Percentiles rank a stretch among this genome's conserved stretches.
These are phyloP conservation scores for Ambrosiella xylebori DNA, from an alignment of 2,329 filamentous ascomycete species.

Conservation along the genomic window DNA sequence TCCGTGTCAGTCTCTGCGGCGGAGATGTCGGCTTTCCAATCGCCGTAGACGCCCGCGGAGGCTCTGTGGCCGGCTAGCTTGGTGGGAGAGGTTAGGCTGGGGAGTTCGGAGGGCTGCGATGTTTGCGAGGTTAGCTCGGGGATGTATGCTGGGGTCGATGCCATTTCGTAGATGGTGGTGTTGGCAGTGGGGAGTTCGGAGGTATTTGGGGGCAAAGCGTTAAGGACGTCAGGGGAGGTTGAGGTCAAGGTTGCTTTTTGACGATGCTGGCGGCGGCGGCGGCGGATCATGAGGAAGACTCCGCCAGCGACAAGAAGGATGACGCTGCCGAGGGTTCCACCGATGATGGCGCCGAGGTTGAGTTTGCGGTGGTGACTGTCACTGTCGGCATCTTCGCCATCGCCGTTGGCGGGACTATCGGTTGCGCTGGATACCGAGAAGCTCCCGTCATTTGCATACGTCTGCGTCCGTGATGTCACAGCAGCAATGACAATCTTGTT, in stretches of 20 bases:
- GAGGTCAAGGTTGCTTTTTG: not conserved
- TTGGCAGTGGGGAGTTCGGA: not conserved
- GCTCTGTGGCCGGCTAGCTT: not conserved
- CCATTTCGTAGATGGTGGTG: not conserved
- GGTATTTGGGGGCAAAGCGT: not conserved
- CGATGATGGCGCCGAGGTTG: not conserved
- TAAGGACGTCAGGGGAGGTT: not conserved
- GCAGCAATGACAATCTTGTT: conserved; percentile 25
- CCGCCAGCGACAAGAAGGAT: conserved; percentile 18
- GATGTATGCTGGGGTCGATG: not conserved
- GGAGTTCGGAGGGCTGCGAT: not conserved
- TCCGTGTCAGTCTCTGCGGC: not conserved
- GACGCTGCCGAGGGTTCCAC: conserved; percentile 13
- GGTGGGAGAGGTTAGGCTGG: not conserved
- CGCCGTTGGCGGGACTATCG: not conserved
- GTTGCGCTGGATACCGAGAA: conserved; percentile 11
- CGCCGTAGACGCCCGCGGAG: not conserved
- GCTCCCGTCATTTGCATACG: conserved; percentile 14
- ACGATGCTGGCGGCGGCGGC: not conserved
- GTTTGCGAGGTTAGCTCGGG: not conserved
- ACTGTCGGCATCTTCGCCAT: conserved; percentile 6
- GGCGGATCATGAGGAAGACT: conserved; percentile 17
- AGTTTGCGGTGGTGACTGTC: conserved; percentile 5
- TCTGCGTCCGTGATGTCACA: conserved; percentile 22
- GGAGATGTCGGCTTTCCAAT: not conserved